phyloP scores from a whole-genome alignment of 2,329 filamentous ascomycete genomes.

The Periconia sp. region DNA sequence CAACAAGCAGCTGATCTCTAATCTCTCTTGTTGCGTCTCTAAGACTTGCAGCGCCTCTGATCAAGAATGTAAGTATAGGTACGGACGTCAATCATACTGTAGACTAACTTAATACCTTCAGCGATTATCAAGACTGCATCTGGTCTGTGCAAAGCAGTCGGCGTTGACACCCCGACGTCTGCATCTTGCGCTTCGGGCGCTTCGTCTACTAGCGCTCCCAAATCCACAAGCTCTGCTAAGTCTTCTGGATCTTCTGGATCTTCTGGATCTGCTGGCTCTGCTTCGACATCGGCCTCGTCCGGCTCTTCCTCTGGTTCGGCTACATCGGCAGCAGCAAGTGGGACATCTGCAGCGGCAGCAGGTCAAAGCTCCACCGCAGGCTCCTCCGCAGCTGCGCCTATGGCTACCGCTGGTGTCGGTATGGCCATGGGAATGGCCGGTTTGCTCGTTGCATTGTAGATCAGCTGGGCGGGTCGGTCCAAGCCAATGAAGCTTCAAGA shows the following conservation, averaged over 20 bases:
- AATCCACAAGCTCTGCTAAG: constrained; percentile 2
- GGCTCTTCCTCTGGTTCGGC: background rate
- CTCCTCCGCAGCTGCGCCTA: constrained; percentile 28
- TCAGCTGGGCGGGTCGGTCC: too few relatives aligned
- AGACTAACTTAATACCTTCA: constrained; percentile 22
- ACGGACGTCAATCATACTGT: too few relatives aligned
- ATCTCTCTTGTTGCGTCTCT: constrained; percentile 51
- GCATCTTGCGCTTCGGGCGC: constrained; percentile 44
- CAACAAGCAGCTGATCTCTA: constrained; percentile 41
- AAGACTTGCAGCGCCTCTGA: constrained; percentile 39
- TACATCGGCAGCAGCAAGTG: background rate
- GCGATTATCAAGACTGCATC: constrained; percentile 51
- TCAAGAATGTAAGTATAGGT: constrained; percentile 35
- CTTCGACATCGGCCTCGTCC: background rate
- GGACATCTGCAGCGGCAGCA: constrained; percentile 1
- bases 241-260: background rate
- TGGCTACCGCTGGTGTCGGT: constrained; percentile 30
- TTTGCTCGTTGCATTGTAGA: constrained; percentile 34
- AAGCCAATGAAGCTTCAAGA: background rate
- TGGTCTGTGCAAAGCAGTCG: constrained; percentile 46
- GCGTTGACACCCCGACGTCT: constrained; percentile 46
- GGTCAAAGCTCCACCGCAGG: constrained; percentile 7
- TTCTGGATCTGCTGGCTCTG: constrained; percentile 3
- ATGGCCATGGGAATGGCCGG: constrained; percentile 34
- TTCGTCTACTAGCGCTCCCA: constrained; percentile 13